Conservation (phyloP, 2,329 filamentous ascomycete genomes). For the Nigrograna mackinnonii region DNA sequence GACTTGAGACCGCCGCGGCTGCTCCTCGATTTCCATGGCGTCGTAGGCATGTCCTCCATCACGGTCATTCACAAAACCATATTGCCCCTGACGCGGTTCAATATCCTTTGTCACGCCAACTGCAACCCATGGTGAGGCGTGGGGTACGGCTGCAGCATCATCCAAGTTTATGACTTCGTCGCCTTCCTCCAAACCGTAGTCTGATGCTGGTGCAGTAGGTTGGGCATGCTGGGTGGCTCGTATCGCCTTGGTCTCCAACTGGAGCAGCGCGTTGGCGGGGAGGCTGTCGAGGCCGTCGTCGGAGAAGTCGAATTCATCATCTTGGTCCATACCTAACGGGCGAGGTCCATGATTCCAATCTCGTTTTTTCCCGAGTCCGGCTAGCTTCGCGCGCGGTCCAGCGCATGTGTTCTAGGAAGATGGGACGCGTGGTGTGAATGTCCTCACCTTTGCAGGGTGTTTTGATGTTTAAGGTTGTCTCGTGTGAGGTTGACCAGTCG, state of each 20-base stretch:
- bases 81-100: no score
- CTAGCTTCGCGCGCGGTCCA: no score
- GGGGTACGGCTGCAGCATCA: constrained; percentile 23
- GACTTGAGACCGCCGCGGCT: constrained; percentile 26
- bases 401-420: no score
- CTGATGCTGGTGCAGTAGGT: constrained; percentile 19
- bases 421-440: no score
- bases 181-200: constrained; percentile 52
- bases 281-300: constrained; percentile 51
- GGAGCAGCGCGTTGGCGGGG: constrained; percentile 47
- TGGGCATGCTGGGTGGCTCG: constrained; percentile 43
- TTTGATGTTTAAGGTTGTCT: no score
- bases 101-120: no score
- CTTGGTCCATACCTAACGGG: constrained; percentile 41
- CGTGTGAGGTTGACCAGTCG: no score
- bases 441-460: no score
- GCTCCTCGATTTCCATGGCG: constrained; percentile 22
- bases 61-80: neutral
- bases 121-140: constrained; percentile 3
- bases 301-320: constrained; percentile 50
- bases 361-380: no score
- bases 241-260: constrained; percentile 50
- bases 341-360: no score
- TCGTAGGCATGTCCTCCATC: constrained; percentile 9
- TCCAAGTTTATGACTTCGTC: constrained; percentile 51